Evolutionary conservation across 2,329 filamentous ascomycete species (phyloP).

Genomic region (Hypoxylon sp.): DNA sequence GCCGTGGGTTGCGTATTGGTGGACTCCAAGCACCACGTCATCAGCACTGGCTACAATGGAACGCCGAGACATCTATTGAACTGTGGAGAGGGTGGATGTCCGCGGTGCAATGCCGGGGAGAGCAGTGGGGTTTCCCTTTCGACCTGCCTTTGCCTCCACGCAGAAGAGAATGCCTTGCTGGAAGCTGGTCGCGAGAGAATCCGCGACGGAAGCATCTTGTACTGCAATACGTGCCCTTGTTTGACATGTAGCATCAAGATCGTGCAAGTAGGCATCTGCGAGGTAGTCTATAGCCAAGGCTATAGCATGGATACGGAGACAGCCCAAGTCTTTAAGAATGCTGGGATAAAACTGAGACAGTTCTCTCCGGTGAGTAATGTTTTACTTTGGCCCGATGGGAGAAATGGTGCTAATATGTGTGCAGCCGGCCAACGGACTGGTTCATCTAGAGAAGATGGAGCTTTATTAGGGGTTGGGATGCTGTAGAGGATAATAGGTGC

Average conservation of each 20-base stretch:
- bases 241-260: constrained; percentile 99
- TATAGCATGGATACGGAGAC: constrained; percentile 95
- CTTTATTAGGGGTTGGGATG: constrained; percentile 34
- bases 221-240: constrained; percentile 97
- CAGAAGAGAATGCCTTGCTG: constrained; percentile 95
- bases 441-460: constrained; percentile 64
- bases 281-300: constrained; percentile 93
- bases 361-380: constrained; percentile 80
- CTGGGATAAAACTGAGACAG: constrained; percentile 87
- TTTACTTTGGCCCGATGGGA: constrained; percentile 8
- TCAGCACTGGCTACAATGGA: constrained; percentile 97
- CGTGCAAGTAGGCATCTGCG: constrained; percentile 92
- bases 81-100: constrained; percentile 93
- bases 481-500: background rate
- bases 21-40: constrained; percentile 82
- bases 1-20: constrained; percentile 96
- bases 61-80: constrained; percentile 92
- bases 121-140: constrained; percentile 80
- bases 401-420: constrained; percentile 16
- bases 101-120: constrained; percentile 83
- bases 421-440: constrained; percentile 67
- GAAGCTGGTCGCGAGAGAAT: constrained; percentile 95
- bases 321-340: constrained; percentile 84
- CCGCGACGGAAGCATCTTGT: constrained; percentile 83
- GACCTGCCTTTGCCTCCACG: constrained; percentile 96